These are phyloP conservation scores for Astrothelium subdiscretum DNA, from an alignment of 495 filamentous ascomycete genomes.

Conservation along the genomic window DNA sequence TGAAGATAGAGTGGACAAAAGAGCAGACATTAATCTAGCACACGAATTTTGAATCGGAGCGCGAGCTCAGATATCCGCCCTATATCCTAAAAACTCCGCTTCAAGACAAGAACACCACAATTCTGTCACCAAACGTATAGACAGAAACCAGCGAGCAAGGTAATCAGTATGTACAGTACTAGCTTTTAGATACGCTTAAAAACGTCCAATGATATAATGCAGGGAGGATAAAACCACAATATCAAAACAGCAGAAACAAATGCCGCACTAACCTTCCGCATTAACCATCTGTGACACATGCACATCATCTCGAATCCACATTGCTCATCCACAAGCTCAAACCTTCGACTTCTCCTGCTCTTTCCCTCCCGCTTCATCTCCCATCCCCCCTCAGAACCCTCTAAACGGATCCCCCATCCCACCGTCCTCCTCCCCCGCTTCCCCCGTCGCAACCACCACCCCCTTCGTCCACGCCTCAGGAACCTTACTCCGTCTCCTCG, in stretches of 20 bases:
- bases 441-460: conserved; percentile 11
- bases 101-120: background rate
- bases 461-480: conserved; percentile 9
- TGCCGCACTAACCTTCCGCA: background rate
- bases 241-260: background rate
- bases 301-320: background rate
- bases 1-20: background rate
- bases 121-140: background rate
- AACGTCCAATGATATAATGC: background rate
- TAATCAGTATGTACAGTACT: background rate
- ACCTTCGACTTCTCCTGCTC: no score
- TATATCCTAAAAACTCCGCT: background rate
- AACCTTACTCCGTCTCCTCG: conserved; percentile 18
- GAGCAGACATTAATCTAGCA: background rate
- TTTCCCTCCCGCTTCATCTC: background rate
- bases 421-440: conserved; percentile 14
- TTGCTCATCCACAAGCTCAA: no score
- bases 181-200: background rate
- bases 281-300: background rate
- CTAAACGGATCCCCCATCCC: conserved; percentile 18
- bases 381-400: conserved; percentile 4
- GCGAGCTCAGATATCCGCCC: background rate
- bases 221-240: background rate
- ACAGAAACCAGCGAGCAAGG: background rate
- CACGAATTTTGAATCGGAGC: background rate